These are phyloP conservation scores for Lactarius indigo DNA, from an alignment of 768 basidiomycete genomes.

Conservation along the genomic window DNA sequence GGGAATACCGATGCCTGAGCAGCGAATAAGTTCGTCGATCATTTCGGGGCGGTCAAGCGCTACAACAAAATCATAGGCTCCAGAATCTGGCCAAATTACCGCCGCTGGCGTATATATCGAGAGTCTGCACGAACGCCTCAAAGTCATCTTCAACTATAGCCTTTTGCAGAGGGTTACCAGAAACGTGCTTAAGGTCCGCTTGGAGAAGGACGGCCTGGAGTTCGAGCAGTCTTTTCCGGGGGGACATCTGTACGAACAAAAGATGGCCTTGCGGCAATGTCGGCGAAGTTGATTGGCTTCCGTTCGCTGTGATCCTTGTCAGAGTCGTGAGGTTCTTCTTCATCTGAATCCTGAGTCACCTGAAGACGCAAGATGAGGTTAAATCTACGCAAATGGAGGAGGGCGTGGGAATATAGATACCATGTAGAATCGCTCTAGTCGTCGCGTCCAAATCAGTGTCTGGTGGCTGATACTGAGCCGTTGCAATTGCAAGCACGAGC, in stretches of 20 bases:
- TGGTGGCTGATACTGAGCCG: constrained; percentile 48
- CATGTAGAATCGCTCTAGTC: constrained; percentile 3
- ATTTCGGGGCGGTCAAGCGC: constrained; percentile 47
- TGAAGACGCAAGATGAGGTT: not conserved
- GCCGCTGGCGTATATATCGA: constrained; percentile 40
- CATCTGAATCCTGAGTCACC: constrained; percentile 11
- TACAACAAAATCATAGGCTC: constrained; percentile 23
- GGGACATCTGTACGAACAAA: constrained; percentile 39
- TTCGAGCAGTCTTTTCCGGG: constrained; percentile 40
- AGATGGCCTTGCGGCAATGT: constrained; percentile 50
- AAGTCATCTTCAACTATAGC: constrained; percentile 45
- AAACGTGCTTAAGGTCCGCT: not conserved
- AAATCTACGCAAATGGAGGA: not conserved
- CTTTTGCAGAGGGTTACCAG: constrained; percentile 32
- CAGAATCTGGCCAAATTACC: constrained; percentile 29
- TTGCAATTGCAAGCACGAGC: constrained; percentile 54
- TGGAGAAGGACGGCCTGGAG: not conserved
- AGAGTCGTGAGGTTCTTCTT: constrained; percentile 32
- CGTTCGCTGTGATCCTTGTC: constrained; percentile 36
- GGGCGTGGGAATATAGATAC: constrained; percentile 37
- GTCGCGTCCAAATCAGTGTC: constrained; percentile 33
- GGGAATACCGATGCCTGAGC: constrained; percentile 39
- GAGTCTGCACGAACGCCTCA: constrained; percentile 47
- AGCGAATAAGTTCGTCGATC: constrained; percentile 54
- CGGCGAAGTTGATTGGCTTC: constrained; percentile 46